Evolutionary conservation across 2,329 filamentous ascomycete species (phyloP), one percentile per base, ranked within the genome.

Genomic region (Penicillium sp.): DNA sequence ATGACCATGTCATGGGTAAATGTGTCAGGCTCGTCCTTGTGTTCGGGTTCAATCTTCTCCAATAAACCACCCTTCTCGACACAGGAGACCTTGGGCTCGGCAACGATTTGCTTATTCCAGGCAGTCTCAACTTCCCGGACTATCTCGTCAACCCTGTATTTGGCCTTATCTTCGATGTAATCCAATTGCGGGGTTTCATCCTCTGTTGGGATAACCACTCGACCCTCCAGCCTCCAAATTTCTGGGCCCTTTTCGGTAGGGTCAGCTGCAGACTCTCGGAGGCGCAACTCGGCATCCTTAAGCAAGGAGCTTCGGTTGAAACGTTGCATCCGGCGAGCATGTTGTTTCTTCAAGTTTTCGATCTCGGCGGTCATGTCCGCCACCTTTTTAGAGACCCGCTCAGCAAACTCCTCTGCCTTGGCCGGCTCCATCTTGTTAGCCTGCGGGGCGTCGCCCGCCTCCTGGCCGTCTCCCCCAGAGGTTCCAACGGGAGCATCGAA

Each of bases 371-470:
- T 85, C 50, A 90, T 89, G 29, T 89, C 84, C 9, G 84, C 82
- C 11, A 94, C 82, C 68, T 89, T 88, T 47, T 88, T 84, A 23
- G 84, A 78, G 2, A 92, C 89, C 36, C 92, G 86, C 69, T 89
- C 88, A 56, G 89, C 87, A 73, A 97, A 97, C 65, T 94, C 88
- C 44, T 91, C 87, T 0, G 92, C 85, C 67, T 93, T 85, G n/a
- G 85, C 89, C 3, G 86, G 77, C 58, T 91, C 88, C 50, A 97
- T 77, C 58, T 84, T 87, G 23, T 85, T 84, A 15, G 85, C 81
- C 36, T 72, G 68, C 5, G 68, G 63, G n/a, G 71, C 62, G 39
- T 72, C 66, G 4, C 64, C 60, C 29, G 59, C 66, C 41, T 72
- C 69, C 53, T 72, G 64, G 39, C 65, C 53, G 19, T 75, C 72